Evolutionary conservation across 192 early-diverging fungal species (phyloP).

Genomic region (Phlyctochytrium arcticum): DNA sequence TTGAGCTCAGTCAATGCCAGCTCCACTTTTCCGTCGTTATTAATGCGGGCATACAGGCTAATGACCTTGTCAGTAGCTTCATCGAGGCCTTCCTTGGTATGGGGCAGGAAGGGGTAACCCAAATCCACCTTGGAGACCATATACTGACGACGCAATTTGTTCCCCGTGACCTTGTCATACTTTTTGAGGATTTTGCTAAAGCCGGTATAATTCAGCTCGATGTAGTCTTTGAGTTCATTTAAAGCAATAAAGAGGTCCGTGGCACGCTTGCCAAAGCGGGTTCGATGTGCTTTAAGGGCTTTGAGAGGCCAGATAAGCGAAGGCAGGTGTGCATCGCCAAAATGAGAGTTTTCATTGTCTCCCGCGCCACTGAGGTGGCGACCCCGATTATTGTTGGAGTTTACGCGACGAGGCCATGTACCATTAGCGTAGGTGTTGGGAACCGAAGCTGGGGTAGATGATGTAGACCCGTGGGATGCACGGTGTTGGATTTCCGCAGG

Average conservation of each 20-base stretch:
- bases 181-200: conserved; percentile 97
- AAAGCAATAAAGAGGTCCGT: conserved; percentile 80
- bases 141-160: conserved; percentile 68
- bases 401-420: conserved; percentile 17
- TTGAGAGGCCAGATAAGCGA: conserved; percentile 32
- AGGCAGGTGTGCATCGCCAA: neutral
- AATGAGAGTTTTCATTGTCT: no score
- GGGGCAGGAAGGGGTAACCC: conserved; percentile 65
- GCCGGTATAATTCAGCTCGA: conserved; percentile 84
- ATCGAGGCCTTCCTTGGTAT: conserved; percentile 60
- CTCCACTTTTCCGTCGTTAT: conserved; percentile 55
- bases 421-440: neutral
- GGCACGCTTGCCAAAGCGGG: conserved; percentile 41
- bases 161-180: conserved; percentile 90
- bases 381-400: conserved; percentile 23
- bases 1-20: conserved; percentile 72
- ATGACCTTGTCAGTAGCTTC: conserved; percentile 58
- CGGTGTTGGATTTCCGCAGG: no score
- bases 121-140: conserved; percentile 55
- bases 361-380: conserved; percentile 29
- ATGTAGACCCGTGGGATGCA: neutral
- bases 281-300: conserved; percentile 25
- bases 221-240: conserved; percentile 82
- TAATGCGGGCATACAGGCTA: conserved; percentile 62
- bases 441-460: no score